phyloP scores from a whole-genome alignment of 495 filamentous ascomycete species.

The Talaromyces wortmannii region DNA sequence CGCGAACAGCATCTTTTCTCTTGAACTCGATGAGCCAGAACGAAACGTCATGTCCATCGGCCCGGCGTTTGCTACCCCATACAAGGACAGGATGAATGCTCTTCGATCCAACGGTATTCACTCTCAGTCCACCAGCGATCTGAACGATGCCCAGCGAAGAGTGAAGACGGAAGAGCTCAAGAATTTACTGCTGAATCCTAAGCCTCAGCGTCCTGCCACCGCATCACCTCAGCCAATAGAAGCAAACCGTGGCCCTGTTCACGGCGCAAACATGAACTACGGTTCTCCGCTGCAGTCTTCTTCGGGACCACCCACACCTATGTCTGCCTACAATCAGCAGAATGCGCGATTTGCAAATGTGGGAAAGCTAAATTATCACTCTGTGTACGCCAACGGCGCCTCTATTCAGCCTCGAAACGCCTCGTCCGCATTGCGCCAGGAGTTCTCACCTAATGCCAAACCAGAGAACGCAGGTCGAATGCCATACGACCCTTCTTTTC shows the following conservation, averaged over 20 bases:
- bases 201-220: constrained; percentile 30
- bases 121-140: constrained; percentile 10
- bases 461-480: not conserved
- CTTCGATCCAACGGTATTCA: constrained; percentile 30
- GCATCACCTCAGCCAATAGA: constrained; percentile 14
- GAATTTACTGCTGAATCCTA: constrained; percentile 38
- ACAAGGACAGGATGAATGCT: constrained; percentile 57
- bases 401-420: not conserved
- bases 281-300: constrained; percentile 28
- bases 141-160: constrained; percentile 32
- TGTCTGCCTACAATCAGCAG: constrained; percentile 6
- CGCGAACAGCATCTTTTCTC: constrained; percentile 51
- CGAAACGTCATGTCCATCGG: constrained; percentile 41
- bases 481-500: not conserved
- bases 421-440: constrained; percentile 1
- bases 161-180: constrained; percentile 42
- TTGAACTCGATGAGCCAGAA: constrained; percentile 56
- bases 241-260: constrained; percentile 3
- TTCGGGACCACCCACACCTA: constrained; percentile 26
- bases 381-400: not conserved
- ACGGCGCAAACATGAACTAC: constrained; percentile 13
- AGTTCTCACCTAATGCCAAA: not conserved
- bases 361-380: not conserved
- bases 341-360: not conserved
- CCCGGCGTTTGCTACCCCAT: constrained; percentile 62